Evolutionary conservation across 805 yeast genomes (phyloP).

Genomic region (Ogataea pini): DNA sequence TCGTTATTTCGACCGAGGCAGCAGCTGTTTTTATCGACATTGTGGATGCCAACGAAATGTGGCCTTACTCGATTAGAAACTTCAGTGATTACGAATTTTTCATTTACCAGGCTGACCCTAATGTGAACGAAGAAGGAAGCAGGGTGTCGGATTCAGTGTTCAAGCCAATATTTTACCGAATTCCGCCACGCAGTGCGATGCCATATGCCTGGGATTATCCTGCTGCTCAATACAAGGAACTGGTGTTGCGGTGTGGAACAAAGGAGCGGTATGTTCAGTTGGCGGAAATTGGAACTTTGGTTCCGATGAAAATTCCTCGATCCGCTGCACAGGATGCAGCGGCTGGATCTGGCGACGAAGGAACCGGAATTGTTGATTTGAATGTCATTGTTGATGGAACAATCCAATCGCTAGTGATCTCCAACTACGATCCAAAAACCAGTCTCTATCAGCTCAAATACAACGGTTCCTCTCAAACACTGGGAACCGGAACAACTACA

Average conservation of each 20-base stretch:
- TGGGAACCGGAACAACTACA: constrained; percentile 29
- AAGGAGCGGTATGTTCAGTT: constrained; percentile 77
- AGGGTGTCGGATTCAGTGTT: constrained; percentile 56
- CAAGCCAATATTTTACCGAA: constrained; percentile 74
- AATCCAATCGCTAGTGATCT: constrained; percentile 79
- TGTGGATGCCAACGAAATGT: constrained; percentile 66
- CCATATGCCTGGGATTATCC: constrained; percentile 99
- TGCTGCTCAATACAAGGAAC: constrained; percentile 80
- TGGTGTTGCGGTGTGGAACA: constrained; percentile 70
- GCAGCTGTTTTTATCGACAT: constrained; percentile 80
- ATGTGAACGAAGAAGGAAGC: constrained; percentile 62
- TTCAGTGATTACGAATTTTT: constrained; percentile 85
- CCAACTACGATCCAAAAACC: constrained; percentile 75
- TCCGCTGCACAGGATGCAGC: constrained; percentile 36
- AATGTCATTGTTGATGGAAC: constrained; percentile 97
- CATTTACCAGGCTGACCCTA: constrained; percentile 84
- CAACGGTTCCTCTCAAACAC: constrained; percentile 28
- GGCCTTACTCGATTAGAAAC: constrained; percentile 94
- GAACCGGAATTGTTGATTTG: constrained; percentile 64
- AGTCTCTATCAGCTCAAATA: constrained; percentile 67
- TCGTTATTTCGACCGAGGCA: constrained; percentile 74
- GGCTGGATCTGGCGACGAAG: background rate
- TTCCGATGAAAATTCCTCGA: constrained; percentile 77
- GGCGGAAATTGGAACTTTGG: constrained; percentile 89
- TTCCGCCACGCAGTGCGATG: constrained; percentile 93